These are phyloP conservation scores for Scleromitrula shiraiana DNA, from an alignment of 2,329 filamentous ascomycete species.

Conservation along the genomic window DNA sequence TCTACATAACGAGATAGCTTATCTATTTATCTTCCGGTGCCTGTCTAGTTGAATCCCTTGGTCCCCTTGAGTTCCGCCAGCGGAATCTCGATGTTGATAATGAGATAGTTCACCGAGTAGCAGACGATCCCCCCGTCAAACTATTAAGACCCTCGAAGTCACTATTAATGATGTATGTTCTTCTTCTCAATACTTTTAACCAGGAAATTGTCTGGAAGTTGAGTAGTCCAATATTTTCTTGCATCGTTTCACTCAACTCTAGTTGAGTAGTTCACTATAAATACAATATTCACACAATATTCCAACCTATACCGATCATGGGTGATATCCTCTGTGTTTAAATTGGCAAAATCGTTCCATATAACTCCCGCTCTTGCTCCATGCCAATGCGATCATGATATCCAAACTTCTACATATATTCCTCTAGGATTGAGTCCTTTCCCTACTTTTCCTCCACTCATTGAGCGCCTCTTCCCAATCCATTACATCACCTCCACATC, in stretches of 20 bases:
- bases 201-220: background rate
- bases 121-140: too few relatives aligned
- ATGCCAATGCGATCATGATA: background rate
- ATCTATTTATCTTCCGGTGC: too few relatives aligned
- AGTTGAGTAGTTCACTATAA: background rate
- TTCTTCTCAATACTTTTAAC: too few relatives aligned
- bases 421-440: constrained; percentile 4
- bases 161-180: too few relatives aligned
- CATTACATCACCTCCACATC: constrained; percentile 55
- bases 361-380: constrained; percentile 4
- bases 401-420: background rate
- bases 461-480: constrained; percentile 60
- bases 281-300: background rate
- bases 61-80: too few relatives aligned
- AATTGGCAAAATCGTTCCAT: background rate
- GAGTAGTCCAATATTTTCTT: background rate
- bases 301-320: background rate
- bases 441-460: constrained; percentile 44
- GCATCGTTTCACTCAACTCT: background rate
- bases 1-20: too few relatives aligned
- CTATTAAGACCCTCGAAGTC: too few relatives aligned
- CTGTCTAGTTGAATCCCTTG: too few relatives aligned
- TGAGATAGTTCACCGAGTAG: too few relatives aligned
- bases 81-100: too few relatives aligned
- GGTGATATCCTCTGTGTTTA: constrained; percentile 2